Conservation (phyloP, 192 early-diverging fungal species). For the Podila epicladia region DNA sequence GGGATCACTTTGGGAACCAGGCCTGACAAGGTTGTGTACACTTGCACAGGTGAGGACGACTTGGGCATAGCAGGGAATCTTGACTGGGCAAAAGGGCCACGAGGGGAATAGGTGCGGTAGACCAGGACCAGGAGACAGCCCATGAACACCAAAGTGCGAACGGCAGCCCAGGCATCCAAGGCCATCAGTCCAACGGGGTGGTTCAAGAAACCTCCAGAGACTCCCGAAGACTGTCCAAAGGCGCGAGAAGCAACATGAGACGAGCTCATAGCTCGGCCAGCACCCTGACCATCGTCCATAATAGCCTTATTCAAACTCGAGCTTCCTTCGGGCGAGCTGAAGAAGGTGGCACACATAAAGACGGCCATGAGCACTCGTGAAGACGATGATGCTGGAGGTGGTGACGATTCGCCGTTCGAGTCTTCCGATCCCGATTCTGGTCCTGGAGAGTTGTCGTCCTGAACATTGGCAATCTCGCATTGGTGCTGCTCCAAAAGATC, state of each 20-base stretch:
- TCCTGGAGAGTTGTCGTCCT: slow-evolving; percentile 14
- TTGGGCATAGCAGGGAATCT: slow-evolving; percentile 43
- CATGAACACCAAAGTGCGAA: slow-evolving; percentile 43
- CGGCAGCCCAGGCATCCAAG: slow-evolving; percentile 43
- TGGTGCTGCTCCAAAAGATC: slow-evolving; percentile 49
- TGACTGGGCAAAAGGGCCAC: slow-evolving; percentile 39
- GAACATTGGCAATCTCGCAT: slow-evolving; percentile 7
- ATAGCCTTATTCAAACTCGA: slow-evolving; percentile 23
- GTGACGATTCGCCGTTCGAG: slow-evolving; percentile 24
- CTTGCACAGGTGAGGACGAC: slow-evolving; percentile 24
- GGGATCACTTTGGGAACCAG: slow-evolving; percentile 41
- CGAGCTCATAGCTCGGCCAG: slow-evolving; percentile 37
- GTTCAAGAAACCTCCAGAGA: background rate
- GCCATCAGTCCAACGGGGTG: slow-evolving; percentile 19
- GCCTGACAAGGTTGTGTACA: slow-evolving; percentile 38
- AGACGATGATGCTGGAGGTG: slow-evolving; percentile 50
- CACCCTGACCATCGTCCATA: slow-evolving; percentile 48
- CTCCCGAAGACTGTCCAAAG: slow-evolving; percentile 6
- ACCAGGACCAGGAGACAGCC: slow-evolving; percentile 39
- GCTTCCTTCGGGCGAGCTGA: slow-evolving; percentile 50
- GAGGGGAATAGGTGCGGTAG: slow-evolving; percentile 42
- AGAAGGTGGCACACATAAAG: slow-evolving; percentile 68
- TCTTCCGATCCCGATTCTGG: slow-evolving; percentile 28
- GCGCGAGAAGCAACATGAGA: slow-evolving; percentile 6
- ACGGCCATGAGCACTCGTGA: slow-evolving; percentile 66